Base-by-base conservation (phyloP, 2,329 filamentous ascomycete genomes). In the Sporothrix humicola region DNA sequence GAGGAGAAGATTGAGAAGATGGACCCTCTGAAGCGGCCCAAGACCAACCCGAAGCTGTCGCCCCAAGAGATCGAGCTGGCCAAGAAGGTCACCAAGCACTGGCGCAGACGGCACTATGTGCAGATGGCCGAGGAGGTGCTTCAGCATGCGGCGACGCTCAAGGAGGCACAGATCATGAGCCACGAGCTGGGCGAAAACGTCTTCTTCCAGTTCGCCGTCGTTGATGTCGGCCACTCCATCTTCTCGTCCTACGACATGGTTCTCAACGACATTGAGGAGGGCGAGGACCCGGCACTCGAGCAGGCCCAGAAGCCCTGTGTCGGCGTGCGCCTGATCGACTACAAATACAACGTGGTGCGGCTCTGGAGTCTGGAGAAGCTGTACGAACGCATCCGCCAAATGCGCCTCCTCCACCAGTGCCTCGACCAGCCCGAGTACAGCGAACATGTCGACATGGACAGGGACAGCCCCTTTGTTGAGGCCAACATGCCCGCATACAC, bases 141-240 rank as follows among this genome's bases (percentile, higher is more conserved):
- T 63, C 94, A 97, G 79, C 92, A 97, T 80, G 95, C 95, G 2
- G 90, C 93, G 8, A 89, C 91, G 42, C 82, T 99, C 74, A 99
- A 99, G 81, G 96, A 99, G 82, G 96, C 96, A 1, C 96, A 99
- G 80, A 91, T 99, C 75, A 96, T 99, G 93, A 97, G 95, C 83
- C 95, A 97, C 78, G 93, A 97, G 78, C 92, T 99, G 84, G 93
- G 96, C 77, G 96, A 98, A 81, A 90, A 90, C 76, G 93, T 98
- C 9, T 91, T 95, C 23, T 98, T 99, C 81, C 96, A 99, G 81
- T 99, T 98, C 80, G 92, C 93, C 13, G 91, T 98, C 73, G 90
- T 98, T 46, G 95, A 98, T 78, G 85, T 92, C 76, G 96, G 96
- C 1, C 95, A 99, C 79, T 91, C 90, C 26, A 88, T 97, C 77